These are phyloP conservation scores for Lolium multiflorum DNA, from an alignment of 176 grass and related monocot genomes.

Conservation along the genomic window DNA sequence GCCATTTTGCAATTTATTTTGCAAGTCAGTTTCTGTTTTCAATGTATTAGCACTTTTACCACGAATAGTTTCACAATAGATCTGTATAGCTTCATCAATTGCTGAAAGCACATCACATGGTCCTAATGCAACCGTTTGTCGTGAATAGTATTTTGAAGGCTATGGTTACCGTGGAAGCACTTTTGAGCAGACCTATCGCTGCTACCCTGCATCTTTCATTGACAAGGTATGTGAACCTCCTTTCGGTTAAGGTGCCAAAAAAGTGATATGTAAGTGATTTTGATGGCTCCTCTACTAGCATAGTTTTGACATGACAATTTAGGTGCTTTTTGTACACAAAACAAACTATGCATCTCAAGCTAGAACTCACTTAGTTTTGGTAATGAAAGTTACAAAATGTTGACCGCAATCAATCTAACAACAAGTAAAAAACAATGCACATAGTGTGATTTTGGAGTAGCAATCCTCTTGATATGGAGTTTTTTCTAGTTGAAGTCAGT, in stretches of 20 bases:
- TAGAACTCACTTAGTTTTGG: not conserved
- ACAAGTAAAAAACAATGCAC: not conserved
- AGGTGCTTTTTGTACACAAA: not conserved
- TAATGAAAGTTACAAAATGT: not conserved
- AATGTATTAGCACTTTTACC: not conserved
- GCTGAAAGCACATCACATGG: not conserved
- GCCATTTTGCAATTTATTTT: slow-evolving; percentile 9
- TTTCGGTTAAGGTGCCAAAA: slow-evolving; percentile 17
- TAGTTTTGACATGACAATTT: not conserved
- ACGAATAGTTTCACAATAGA: not conserved
- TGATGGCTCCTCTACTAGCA: not conserved
- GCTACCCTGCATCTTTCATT: slow-evolving; percentile 96
- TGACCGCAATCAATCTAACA: not conserved
- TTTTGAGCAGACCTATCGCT: slow-evolving; percentile 97
- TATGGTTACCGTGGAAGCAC: slow-evolving; percentile 82
- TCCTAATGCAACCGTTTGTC: slow-evolving; percentile 42
- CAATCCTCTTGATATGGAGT: not conserved
- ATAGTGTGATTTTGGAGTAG: not conserved
- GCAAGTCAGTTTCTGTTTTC: not conserved
- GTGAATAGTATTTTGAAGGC: slow-evolving; percentile 79
- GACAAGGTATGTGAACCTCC: slow-evolving; percentile 75
- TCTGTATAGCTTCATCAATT: not conserved
- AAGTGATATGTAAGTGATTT: not conserved
- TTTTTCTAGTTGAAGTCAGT: slow-evolving; percentile 32
- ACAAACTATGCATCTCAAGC: no score